These are phyloP conservation scores for Salix caprea DNA, from an alignment of 345 rosid species.

Conservation along the genomic window DNA sequence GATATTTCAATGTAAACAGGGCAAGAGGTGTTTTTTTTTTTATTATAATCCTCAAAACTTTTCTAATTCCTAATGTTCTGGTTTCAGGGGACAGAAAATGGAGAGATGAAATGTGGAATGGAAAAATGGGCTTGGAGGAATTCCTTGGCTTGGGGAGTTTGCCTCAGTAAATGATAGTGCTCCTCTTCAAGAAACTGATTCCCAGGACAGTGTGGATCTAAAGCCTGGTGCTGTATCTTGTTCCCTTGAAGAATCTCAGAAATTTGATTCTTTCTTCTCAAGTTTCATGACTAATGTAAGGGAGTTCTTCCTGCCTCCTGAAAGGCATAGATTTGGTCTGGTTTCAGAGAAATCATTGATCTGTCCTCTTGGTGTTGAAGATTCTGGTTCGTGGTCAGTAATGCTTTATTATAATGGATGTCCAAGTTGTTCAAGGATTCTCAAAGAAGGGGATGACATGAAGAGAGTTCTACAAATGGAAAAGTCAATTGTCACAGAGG, in stretches of 20 bases:
- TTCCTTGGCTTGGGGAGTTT: constrained; percentile 62
- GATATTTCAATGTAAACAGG: no score
- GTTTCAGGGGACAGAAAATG: constrained; percentile 42
- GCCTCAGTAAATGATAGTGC: constrained; percentile 41
- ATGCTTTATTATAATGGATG: constrained; percentile 63
- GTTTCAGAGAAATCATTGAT: constrained; percentile 58
- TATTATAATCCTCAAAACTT: background rate
- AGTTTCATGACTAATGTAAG: constrained; percentile 47
- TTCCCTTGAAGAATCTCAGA: constrained; percentile 55
- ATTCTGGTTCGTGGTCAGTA: constrained; percentile 59
- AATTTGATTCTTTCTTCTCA: constrained; percentile 60
- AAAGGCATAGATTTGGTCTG: constrained; percentile 70
- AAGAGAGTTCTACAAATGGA: constrained; percentile 40
- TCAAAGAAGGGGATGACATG: constrained; percentile 55
- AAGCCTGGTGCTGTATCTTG: constrained; percentile 40
- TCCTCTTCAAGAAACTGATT: constrained; percentile 14
- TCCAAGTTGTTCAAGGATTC: constrained; percentile 62
- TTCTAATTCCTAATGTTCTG: constrained; percentile 19
- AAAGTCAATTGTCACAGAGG: constrained; percentile 60
- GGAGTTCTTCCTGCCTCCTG: constrained; percentile 64
- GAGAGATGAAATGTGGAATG: constrained; percentile 47
- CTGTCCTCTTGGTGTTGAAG: constrained; percentile 45
- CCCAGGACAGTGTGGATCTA: constrained; percentile 29
- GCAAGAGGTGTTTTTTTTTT: no score
- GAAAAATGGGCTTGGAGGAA: constrained; percentile 44